phyloP scores from a whole-genome alignment of 805 yeast genomes.

The Saccharomycopsis lassenensis region DNA sequence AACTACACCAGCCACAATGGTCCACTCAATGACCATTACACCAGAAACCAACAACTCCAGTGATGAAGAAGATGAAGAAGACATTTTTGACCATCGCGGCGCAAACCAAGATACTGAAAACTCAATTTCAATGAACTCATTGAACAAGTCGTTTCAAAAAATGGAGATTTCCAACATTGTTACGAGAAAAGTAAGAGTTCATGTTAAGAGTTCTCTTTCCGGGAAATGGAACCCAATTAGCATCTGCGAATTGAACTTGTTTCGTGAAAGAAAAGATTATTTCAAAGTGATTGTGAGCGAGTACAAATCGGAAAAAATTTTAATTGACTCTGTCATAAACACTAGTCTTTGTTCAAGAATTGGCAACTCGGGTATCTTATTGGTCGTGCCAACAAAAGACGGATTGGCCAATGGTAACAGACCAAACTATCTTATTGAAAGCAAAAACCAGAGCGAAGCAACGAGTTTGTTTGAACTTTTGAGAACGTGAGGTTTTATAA shows the following conservation, averaged over 20 bases:
- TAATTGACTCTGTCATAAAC: conserved; percentile 14
- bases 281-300: conserved; percentile 11
- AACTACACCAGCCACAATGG: no score
- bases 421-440: conserved; percentile 16
- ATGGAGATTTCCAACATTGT: not conserved
- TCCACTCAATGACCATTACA: not conserved
- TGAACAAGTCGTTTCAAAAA: not conserved
- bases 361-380: conserved; percentile 16
- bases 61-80: not conserved
- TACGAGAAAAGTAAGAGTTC: conserved; percentile 15
- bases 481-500: not conserved
- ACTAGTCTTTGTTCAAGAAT: conserved; percentile 9
- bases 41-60: not conserved
- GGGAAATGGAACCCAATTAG: conserved; percentile 18
- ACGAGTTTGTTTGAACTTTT: conserved; percentile 12
- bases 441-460: conserved; percentile 14
- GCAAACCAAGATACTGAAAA: not conserved
- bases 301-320: conserved; percentile 9
- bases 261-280: not conserved
- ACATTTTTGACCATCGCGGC: no score
- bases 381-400: conserved; percentile 15
- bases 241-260: conserved; percentile 9
- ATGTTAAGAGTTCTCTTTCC: conserved; percentile 16
- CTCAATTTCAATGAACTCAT: not conserved
- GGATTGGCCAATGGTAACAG: conserved; percentile 3